phyloP scores from a whole-genome alignment of 2,329 filamentous ascomycete genomes.

The Colletotrichum sp. region DNA sequence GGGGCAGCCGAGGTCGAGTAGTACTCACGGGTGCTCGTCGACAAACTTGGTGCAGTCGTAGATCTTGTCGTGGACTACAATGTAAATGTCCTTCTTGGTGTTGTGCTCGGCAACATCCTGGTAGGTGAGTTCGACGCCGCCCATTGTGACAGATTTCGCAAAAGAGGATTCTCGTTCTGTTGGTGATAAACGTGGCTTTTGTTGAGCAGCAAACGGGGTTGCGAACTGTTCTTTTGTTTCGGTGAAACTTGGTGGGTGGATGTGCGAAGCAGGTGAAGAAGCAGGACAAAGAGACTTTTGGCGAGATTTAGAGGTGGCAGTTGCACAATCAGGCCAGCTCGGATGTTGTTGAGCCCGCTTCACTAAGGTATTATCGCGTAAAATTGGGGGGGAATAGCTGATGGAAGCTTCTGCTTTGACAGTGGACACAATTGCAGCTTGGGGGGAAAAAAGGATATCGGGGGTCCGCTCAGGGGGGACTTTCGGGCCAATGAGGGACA shows the following conservation, averaged over 20 bases:
- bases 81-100: conserved; percentile 90
- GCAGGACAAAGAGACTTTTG: not conserved
- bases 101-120: conserved; percentile 84
- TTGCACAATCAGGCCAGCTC: conserved; percentile 9
- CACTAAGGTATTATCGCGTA: conserved; percentile 7
- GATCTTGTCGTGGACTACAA: conserved; percentile 96
- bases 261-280: not conserved
- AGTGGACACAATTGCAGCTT: conserved; percentile 8
- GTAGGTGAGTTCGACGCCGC: conserved; percentile 68
- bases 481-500: not conserved
- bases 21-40: conserved; percentile 86
- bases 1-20: not conserved
- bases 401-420: conserved; percentile 11
- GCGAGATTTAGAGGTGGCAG: not conserved
- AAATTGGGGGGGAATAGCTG: conserved; percentile 16
- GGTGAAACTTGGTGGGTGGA: not conserved
- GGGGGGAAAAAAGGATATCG: not conserved
- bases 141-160: conserved; percentile 22
- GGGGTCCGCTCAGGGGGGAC: conserved; percentile 6
- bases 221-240: not conserved
- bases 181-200: conserved; percentile 12
- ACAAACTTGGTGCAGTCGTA: conserved; percentile 90
- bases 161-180: not conserved
- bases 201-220: not conserved
- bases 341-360: conserved; percentile 21